Evolutionary conservation across 1,139 yeast species (phyloP).

Genomic region (Yamadazyma blattariae): DNA sequence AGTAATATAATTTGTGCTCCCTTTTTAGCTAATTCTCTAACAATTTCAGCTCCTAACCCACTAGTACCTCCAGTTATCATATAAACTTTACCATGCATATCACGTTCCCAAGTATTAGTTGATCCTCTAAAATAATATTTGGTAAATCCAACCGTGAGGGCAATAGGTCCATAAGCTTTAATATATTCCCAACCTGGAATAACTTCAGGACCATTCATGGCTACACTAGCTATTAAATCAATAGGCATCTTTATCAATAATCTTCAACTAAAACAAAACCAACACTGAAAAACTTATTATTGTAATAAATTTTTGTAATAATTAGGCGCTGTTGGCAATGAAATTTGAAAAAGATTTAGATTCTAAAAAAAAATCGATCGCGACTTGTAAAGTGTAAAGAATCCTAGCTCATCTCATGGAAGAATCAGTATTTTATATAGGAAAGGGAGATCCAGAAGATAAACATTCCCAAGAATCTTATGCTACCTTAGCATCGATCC

Average conservation of each 20-base stretch:
- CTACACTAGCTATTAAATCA: constrained; percentile 64
- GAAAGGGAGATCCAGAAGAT: constrained; percentile 49
- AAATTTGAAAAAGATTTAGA: neutral
- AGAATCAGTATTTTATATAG: constrained; percentile 56
- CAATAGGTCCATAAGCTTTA: constrained; percentile 41
- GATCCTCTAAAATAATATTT: constrained; percentile 80
- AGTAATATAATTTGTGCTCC: constrained; percentile 89
- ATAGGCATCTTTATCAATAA: too few relatives aligned
- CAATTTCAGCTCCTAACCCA: constrained; percentile 82
- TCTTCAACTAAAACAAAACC: too few relatives aligned
- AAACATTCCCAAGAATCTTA: constrained; percentile 46
- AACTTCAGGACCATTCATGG: constrained; percentile 65
- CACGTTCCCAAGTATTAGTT: constrained; percentile 84
- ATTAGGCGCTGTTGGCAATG: too few relatives aligned
- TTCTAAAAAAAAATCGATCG: neutral
- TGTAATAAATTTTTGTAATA: too few relatives aligned
- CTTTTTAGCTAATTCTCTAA: constrained; percentile 63
- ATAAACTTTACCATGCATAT: constrained; percentile 86
- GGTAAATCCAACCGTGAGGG: constrained; percentile 33
- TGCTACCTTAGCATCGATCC: constrained; percentile 49
- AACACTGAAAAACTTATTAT: too few relatives aligned
- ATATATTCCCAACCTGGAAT: constrained; percentile 72
- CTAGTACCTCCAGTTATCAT: constrained; percentile 81
- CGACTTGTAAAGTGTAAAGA: neutral
- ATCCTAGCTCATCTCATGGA: constrained; percentile 42